These are phyloP conservation scores for Globisporangium rhizosaccharum DNA, from an alignment of 352 stramenopile species.

Conservation along the genomic window DNA sequence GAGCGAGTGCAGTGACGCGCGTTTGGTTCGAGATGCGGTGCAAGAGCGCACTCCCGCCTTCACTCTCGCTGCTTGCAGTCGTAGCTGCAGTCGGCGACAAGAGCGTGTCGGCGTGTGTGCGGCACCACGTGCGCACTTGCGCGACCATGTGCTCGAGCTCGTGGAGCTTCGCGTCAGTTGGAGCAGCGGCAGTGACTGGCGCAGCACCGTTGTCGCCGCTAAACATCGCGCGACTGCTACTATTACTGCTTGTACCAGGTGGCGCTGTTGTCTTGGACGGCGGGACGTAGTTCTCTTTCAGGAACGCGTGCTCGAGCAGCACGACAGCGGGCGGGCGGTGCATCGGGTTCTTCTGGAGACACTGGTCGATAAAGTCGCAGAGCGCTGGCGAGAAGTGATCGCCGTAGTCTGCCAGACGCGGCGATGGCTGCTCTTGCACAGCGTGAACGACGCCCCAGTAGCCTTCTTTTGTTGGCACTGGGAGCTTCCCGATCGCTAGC, in stretches of 20 bases:
- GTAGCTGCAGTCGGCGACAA: conserved; percentile 16
- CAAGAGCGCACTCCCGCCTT: conserved; percentile 11
- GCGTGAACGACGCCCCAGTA: conserved; percentile 90
- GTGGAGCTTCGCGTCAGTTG: conserved; percentile 12
- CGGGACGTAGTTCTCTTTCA: conserved; percentile 49
- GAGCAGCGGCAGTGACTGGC: background rate
- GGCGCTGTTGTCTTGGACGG: conserved; percentile 16
- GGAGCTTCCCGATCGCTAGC: conserved; percentile 81
- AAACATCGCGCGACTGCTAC: conserved; percentile 6
- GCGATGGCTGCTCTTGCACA: conserved; percentile 72
- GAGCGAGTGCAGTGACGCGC: conserved; percentile 37
- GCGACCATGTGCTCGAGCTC: conserved; percentile 46
- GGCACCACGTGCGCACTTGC: conserved; percentile 52
- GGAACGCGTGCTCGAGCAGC: conserved; percentile 69
- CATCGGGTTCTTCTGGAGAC: conserved; percentile 76
- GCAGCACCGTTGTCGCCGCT: no score
- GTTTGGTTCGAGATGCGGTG: conserved; percentile 17
- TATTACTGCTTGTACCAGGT: conserved; percentile 11
- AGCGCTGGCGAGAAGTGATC: conserved; percentile 59
- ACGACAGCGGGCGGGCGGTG: conserved; percentile 36
- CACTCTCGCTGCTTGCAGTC: background rate
- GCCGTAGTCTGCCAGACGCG: conserved; percentile 55
- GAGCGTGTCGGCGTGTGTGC: conserved; percentile 35
- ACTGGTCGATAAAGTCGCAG: conserved; percentile 76
- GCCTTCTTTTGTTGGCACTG: conserved; percentile 73